Percentiles rank a stretch among this genome's conserved stretches.
phyloP scores from a whole-genome alignment of 371 early-diverging fungal genomes.

The Mucor velutinosus region DNA sequence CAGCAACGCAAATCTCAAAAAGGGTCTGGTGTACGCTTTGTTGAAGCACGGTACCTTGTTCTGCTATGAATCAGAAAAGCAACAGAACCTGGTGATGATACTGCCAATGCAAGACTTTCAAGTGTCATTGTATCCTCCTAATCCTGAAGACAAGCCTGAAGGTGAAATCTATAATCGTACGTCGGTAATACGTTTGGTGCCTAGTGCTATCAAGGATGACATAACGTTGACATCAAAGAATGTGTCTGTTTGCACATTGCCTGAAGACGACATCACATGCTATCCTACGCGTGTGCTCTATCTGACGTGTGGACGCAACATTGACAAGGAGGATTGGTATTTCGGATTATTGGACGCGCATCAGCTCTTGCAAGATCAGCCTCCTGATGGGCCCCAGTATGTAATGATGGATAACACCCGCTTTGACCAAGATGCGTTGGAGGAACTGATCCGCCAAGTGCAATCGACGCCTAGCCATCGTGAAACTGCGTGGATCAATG shows the following conservation, averaged over 20 bases:
- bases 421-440: constrained; percentile 53
- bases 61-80: constrained; percentile 77
- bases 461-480: constrained; percentile 57
- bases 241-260: background rate
- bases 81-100: constrained; percentile 70
- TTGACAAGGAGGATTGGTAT: constrained; percentile 94
- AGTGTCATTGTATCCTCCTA: constrained; percentile 65
- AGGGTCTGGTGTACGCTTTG: constrained; percentile 64
- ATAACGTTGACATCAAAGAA: background rate
- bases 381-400: constrained; percentile 20
- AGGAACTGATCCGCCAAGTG: constrained; percentile 49
- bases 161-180: constrained; percentile 57
- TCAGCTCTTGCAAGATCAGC: constrained; percentile 20
- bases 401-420: constrained; percentile 49
- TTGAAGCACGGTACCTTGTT: constrained; percentile 79
- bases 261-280: constrained; percentile 22
- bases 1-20: constrained; percentile 8
- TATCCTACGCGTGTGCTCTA: constrained; percentile 27
- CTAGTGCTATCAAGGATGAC: constrained; percentile 10
- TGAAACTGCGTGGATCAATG: constrained; percentile 85
- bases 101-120: constrained; percentile 69
- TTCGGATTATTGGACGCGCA: constrained; percentile 57
- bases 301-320: constrained; percentile 56
- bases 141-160: constrained; percentile 40
- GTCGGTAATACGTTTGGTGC: constrained; percentile 54